Conservation (phyloP, 2,329 filamentous ascomycete species). For the Cryphonectria nitschkei region DNA sequence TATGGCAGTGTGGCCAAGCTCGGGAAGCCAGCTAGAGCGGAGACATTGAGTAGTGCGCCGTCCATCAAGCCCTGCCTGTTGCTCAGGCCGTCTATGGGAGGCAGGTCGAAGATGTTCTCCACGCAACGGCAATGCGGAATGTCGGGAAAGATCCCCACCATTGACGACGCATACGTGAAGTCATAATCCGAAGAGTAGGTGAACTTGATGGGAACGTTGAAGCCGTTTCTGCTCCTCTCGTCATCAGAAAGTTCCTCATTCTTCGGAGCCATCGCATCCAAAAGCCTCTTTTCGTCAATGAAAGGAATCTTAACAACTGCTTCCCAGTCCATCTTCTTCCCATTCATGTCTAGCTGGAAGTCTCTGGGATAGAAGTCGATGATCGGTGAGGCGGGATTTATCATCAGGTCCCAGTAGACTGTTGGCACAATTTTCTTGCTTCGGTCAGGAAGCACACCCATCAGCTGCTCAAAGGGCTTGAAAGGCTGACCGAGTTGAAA, state of each 20-base stretch:
- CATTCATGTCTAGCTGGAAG: constrained; percentile 98
- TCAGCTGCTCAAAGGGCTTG: constrained; percentile 91
- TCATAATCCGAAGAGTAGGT: constrained; percentile 78
- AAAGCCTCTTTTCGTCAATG: constrained; percentile 86
- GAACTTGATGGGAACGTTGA: constrained; percentile 92
- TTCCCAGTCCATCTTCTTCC: constrained; percentile 99
- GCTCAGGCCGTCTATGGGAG: constrained; percentile 86
- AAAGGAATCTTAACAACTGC: constrained; percentile 99
- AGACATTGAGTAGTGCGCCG: constrained; percentile 78
- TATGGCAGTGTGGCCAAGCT: constrained; percentile 86
- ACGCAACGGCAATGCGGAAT: constrained; percentile 85
- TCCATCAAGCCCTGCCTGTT: constrained; percentile 82
- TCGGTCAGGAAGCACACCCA: constrained; percentile 96
- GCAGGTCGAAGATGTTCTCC: constrained; percentile 95
- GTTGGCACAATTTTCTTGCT: constrained; percentile 94
- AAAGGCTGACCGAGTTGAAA: constrained; percentile 96
- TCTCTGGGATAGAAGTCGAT: constrained; percentile 98
- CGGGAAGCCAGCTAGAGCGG: constrained; percentile 92
- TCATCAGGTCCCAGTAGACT: constrained; percentile 93
- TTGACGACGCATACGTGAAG: constrained; percentile 84
- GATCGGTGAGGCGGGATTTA: constrained; percentile 84
- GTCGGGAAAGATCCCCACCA: constrained; percentile 89
- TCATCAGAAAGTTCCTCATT: constrained; percentile 77
- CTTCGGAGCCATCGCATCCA: constrained; percentile 83
- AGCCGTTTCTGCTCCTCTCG: constrained; percentile 83